Conservation (phyloP, 1,284 basidiomycete species). For the Ustilago nuda region DNA sequence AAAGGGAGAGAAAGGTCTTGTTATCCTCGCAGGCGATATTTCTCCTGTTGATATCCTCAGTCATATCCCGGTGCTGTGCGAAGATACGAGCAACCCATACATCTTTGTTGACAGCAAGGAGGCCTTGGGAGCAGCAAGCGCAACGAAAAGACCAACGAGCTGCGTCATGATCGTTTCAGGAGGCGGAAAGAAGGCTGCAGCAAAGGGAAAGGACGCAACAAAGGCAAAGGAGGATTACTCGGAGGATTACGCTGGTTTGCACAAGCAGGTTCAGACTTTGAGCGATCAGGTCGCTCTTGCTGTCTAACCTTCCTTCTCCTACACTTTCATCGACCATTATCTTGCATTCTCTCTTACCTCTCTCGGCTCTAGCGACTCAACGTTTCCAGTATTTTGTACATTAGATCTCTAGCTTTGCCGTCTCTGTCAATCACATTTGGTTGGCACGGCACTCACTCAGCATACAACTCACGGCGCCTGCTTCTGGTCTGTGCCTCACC, state of each 20-base stretch:
- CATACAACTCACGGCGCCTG: not conserved
- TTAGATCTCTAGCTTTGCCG: slow-evolving; percentile 4
- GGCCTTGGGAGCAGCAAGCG: slow-evolving; percentile 86
- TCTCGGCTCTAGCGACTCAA: not conserved
- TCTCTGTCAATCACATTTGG: not conserved
- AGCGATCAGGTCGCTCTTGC: slow-evolving; percentile 49
- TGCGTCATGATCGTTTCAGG: slow-evolving; percentile 84
- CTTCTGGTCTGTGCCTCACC: not conserved
- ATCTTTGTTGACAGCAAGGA: slow-evolving; percentile 76
- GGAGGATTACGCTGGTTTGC: slow-evolving; percentile 85
- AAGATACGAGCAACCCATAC: slow-evolving; percentile 94
- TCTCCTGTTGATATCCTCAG: slow-evolving; percentile 98
- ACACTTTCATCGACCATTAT: not conserved
- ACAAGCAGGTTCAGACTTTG: slow-evolving; percentile 75
- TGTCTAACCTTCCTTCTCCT: slow-evolving; percentile 10
- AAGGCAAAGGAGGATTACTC: slow-evolving; percentile 80
- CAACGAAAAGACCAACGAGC: slow-evolving; percentile 97
- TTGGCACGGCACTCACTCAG: slow-evolving; percentile 5
- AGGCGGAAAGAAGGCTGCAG: slow-evolving; percentile 76
- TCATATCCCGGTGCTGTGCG: slow-evolving; percentile 92
- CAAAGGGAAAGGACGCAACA: slow-evolving; percentile 73
- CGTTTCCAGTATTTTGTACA: slow-evolving; percentile 16
- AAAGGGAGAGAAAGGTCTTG: slow-evolving; percentile 72
- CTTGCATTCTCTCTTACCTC: slow-evolving; percentile 3
- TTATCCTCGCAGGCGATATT: slow-evolving; percentile 95